phyloP scores from a whole-genome alignment of 2,329 filamentous ascomycete species.

The Beauveria caledonica region DNA sequence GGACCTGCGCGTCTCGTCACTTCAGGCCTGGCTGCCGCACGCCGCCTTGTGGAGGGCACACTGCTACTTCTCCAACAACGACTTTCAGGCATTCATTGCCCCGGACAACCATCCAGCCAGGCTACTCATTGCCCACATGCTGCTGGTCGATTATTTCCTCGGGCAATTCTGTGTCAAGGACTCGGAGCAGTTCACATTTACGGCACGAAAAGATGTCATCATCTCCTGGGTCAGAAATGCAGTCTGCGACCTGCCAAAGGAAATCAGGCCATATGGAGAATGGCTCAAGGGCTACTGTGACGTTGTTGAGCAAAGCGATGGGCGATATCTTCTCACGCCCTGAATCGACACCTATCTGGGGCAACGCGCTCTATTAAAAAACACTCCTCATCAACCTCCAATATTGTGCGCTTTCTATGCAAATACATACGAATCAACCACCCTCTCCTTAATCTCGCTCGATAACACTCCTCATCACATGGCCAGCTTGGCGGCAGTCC shows the following conservation, averaged over 20 bases:
- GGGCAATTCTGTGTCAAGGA: constrained; percentile 18
- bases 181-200: constrained; percentile 16
- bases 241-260: constrained; percentile 14
- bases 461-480: too few relatives aligned
- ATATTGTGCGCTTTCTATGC: too few relatives aligned
- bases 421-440: too few relatives aligned
- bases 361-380: too few relatives aligned
- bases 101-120: constrained; percentile 23
- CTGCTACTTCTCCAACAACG: constrained; percentile 18
- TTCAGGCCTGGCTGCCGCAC: constrained; percentile 18
- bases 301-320: constrained; percentile 17
- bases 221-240: constrained; percentile 19
- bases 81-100: constrained; percentile 24
- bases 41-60: constrained; percentile 17
- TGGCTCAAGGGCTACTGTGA: constrained; percentile 19
- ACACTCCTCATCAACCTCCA: neutral
- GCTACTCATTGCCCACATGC: constrained; percentile 28
- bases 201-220: constrained; percentile 18
- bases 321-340: constrained; percentile 21
- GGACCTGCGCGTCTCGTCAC: constrained; percentile 13
- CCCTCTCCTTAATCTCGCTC: too few relatives aligned
- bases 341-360: constrained; percentile 3
- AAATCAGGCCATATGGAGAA: constrained; percentile 12
- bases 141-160: constrained; percentile 25
- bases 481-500: too few relatives aligned